These are phyloP conservation scores for Trichoderma sp. DNA, from an alignment of 2,329 filamentous ascomycete species.

Conservation along the genomic window DNA sequence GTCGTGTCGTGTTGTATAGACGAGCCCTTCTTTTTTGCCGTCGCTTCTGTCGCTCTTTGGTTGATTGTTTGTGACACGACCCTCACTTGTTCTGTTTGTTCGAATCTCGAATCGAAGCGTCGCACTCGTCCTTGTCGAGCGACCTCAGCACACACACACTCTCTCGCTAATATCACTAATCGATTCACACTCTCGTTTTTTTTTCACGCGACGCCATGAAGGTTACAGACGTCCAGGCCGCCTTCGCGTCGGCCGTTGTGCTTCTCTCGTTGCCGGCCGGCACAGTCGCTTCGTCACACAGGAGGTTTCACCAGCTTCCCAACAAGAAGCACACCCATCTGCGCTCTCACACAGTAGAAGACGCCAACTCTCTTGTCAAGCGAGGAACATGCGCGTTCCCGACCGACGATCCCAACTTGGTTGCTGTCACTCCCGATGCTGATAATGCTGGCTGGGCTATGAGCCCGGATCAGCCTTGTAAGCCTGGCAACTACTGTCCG, in stretches of 20 bases:
- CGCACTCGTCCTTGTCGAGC: not conserved
- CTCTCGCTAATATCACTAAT: not conserved
- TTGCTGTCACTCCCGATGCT: slow-evolving; percentile 60
- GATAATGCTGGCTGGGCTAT: slow-evolving; percentile 76
- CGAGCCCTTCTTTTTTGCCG: slow-evolving; percentile 1
- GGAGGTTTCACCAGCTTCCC: slow-evolving; percentile 39
- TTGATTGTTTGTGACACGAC: slow-evolving; percentile 12
- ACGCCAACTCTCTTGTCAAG: slow-evolving; percentile 43
- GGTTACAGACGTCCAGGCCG: slow-evolving; percentile 47
- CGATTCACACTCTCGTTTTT: slow-evolving; percentile 15
- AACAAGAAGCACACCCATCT: slow-evolving; percentile 37
- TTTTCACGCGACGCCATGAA: slow-evolving; percentile 45
- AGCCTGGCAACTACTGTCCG: slow-evolving; percentile 67
- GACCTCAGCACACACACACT: not conserved
- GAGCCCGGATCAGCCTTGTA: slow-evolving; percentile 70
- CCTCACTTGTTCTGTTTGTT: slow-evolving; percentile 4
- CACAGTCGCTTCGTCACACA: slow-evolving; percentile 33
- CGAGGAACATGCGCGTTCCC: slow-evolving; percentile 65
- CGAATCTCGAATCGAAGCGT: not conserved
- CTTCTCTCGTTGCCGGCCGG: slow-evolving; percentile 43
- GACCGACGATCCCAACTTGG: slow-evolving; percentile 57
- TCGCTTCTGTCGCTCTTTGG: slow-evolving; percentile 12
- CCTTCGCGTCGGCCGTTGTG: slow-evolving; percentile 47
- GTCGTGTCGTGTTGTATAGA: slow-evolving; percentile 14
- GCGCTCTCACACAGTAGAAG: slow-evolving; percentile 26